Percentiles rank a stretch among this genome's conserved stretches.
Evolutionary conservation across 176 grass and related monocot species (phyloP).

Genomic region (Alloteropsis semialata): DNA sequence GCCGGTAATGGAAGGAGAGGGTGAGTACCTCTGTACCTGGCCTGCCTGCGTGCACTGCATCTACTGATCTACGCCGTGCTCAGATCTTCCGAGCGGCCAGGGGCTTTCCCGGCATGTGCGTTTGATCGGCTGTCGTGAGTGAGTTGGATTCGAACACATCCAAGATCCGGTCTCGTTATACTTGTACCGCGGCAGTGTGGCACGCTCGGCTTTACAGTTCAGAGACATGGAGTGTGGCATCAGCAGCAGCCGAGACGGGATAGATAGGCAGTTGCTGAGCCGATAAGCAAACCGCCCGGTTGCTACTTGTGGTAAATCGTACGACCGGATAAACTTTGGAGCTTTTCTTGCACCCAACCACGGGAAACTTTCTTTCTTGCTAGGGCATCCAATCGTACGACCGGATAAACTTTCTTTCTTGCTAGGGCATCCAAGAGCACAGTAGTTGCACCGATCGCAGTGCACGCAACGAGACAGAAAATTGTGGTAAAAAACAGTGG

Average conservation of each 20-base stretch:
- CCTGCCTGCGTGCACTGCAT: neutral
- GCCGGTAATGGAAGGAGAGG: neutral
- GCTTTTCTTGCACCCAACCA: neutral
- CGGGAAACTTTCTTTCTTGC: neutral
- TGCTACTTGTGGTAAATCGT: neutral
- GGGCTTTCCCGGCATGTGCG: neutral
- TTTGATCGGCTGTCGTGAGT: neutral
- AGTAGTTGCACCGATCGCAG: no score
- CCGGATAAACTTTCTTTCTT: no score
- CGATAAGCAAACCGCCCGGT: neutral
- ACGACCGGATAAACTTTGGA: neutral
- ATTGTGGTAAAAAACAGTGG: no score
- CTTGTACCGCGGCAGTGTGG: neutral
- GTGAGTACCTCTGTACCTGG: neutral
- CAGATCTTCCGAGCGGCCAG: neutral
- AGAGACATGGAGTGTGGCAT: neutral
- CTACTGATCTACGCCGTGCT: neutral
- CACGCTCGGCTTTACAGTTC: slow-evolving; percentile 20
- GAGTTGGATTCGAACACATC: slow-evolving; percentile 28
- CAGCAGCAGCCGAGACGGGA: neutral
- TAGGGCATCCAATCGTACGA: neutral
- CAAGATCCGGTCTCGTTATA: neutral
- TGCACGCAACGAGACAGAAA: no score
- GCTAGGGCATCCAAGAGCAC: neutral
- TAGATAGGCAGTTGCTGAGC: neutral